Base-by-base conservation (phyloP, 208 protist species). In the Crithidia bombi region DNA sequence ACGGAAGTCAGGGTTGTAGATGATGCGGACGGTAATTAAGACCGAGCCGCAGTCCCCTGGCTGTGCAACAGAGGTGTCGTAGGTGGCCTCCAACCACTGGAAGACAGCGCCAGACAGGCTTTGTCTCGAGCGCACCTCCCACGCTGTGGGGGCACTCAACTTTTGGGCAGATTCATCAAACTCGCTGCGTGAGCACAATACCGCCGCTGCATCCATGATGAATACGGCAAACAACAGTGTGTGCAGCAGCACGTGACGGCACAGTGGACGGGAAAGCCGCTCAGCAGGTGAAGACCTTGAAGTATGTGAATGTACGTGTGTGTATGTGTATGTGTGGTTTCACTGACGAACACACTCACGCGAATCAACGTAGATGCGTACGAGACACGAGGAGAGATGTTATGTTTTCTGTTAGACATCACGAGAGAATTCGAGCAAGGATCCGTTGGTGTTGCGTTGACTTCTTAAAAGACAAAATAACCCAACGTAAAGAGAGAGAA, bases 51-150 rank as follows among this genome's bases (percentile, higher is more conserved):
- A 11, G 21, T 2, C 3, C 2, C 14, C 10, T 0, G 26, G 25
- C 15, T 1, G 0, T 43, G 39, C 26, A 30, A 12, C 21, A 5
- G 36, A 15, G 21, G 47, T 1, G 26, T n/a, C 23, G 30, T 62
- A 74, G 19, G 57, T 74, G 12, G 69, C 69, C 59, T 74, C 69
- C 35, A 67, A 44, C 59, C 59, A 67, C 23, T 51, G 47, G 38
- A 67, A 25, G 21, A 38, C 9, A 17, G 0, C 15, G 26, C 69
- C 69, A 17, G 59, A 25, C 5, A 21, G 28, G 36, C 56, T 41
- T 0, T 23, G 58, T 21, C n/a, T 26, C 30, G 69, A 59, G 2
- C 59, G 32, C 10, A 74, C 33, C 38, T 59, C 69, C 69, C 69
- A 74, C 39, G 39, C 33, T 3, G 68, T 66, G 15, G 41, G 33